phyloP scores from a whole-genome alignment of 768 basidiomycete species.

The Cystofilobasidium macerans region DNA sequence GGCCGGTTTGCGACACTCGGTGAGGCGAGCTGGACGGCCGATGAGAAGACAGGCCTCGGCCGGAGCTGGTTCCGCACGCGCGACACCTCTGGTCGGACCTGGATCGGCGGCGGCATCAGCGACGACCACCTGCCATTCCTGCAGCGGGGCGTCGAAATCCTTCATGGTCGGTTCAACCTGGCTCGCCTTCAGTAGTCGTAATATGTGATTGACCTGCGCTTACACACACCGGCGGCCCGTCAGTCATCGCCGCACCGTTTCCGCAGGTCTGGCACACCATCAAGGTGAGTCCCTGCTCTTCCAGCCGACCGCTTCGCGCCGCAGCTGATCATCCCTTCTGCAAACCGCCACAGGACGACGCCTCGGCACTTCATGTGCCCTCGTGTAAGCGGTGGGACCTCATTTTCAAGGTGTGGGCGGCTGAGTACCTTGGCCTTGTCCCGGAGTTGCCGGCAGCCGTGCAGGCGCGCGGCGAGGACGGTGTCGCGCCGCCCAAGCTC shows the following conservation, averaged over 20 bases:
- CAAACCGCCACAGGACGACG: slow-evolving; percentile 77
- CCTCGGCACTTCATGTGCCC: slow-evolving; percentile 32
- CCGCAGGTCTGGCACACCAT: slow-evolving; percentile 81
- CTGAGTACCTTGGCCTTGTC: slow-evolving; percentile 63
- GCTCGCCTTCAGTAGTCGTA: background rate
- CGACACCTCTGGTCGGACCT: slow-evolving; percentile 37
- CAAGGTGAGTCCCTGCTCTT: slow-evolving; percentile 43
- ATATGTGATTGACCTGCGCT: too few relatives aligned
- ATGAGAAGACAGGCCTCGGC: slow-evolving; percentile 37
- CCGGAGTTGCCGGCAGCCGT: background rate
- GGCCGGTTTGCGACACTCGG: slow-evolving; percentile 39
- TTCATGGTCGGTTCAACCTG: slow-evolving; percentile 60
- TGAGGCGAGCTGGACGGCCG: slow-evolving; percentile 42
- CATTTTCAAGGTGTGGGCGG: slow-evolving; percentile 71
- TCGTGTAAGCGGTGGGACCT: slow-evolving; percentile 51
- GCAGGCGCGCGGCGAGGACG: too few relatives aligned
- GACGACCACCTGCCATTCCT: slow-evolving; percentile 95
- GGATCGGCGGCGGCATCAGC: slow-evolving; percentile 46
- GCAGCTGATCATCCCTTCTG: background rate
- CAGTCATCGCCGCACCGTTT: slow-evolving; percentile 73
- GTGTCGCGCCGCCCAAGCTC: background rate
- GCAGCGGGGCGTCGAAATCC: slow-evolving; percentile 63
- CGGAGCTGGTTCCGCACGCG: slow-evolving; percentile 47
- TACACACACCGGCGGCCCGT: too few relatives aligned
- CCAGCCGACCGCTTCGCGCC: background rate